A percentile compares a stretch with the other conserved stretches of the same genome.
These are phyloP conservation scores for Solanum tarapatanum DNA, from an alignment of 257 asterid genomes.

Conservation along the genomic window DNA sequence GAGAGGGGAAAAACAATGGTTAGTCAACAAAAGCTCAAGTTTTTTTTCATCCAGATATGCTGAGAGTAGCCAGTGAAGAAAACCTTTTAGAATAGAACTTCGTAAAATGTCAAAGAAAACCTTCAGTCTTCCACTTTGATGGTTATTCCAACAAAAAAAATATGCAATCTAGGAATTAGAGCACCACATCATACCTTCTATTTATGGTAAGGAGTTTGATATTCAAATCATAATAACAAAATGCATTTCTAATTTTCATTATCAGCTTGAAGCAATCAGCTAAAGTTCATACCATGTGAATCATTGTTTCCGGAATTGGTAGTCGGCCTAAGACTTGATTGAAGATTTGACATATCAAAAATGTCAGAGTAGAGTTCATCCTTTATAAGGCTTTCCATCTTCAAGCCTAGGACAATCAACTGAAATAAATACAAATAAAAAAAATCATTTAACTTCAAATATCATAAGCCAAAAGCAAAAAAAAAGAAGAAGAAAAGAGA, in stretches of 20 bases:
- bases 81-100: neutral
- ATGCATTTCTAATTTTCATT: neutral
- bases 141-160: neutral
- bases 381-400: neutral
- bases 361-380: neutral
- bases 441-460: too few species aligned
- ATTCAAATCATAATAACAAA: neutral
- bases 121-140: neutral
- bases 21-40: neutral
- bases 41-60: neutral
- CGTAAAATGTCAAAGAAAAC: neutral
- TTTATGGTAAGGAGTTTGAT: neutral
- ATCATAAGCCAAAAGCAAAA: neutral
- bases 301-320: neutral
- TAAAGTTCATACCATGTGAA: neutral
- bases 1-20: neutral
- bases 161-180: neutral
- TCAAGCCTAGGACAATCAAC: neutral
- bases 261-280: neutral
- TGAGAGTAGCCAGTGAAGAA: neutral
- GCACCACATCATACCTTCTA: neutral
- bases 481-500: neutral
- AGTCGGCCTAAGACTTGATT: neutral
- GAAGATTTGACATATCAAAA: neutral
- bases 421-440: neutral